Evolutionary conservation across 208 protist species (phyloP).

Genomic region (Trypanosoma brucei): DNA sequence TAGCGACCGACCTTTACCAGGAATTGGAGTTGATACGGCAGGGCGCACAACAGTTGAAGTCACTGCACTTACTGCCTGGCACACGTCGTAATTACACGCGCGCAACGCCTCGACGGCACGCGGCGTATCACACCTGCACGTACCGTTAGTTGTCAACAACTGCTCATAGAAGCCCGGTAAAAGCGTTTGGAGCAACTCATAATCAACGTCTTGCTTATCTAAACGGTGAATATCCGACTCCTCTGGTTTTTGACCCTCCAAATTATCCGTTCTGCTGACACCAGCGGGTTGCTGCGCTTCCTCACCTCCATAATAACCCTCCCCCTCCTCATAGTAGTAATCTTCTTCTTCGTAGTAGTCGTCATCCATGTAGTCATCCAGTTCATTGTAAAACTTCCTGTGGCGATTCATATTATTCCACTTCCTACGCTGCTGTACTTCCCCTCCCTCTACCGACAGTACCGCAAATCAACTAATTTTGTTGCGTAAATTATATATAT

Average conservation of each 20-base stretch:
- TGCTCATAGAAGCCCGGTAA: constrained; percentile 32
- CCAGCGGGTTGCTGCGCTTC: neutral
- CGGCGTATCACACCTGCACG: constrained; percentile 19
- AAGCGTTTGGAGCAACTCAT: constrained; percentile 37
- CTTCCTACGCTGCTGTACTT: neutral
- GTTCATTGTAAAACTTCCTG: constrained; percentile 67
- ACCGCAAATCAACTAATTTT: neutral
- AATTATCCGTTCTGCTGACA: neutral
- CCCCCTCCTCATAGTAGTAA: constrained; percentile 37
- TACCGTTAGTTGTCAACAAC: constrained; percentile 37
- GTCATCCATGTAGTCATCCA: constrained; percentile 48
- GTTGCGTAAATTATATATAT: too few relatives aligned
- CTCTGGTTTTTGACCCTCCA: neutral
- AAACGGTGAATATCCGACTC: constrained; percentile 30
- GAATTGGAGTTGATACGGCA: neutral
- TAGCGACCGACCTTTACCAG: neutral
- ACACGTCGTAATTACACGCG: constrained; percentile 53
- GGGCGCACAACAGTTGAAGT: too few relatives aligned
- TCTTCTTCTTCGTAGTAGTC: constrained; percentile 45
- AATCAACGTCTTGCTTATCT: constrained; percentile 42
- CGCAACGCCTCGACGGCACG: constrained; percentile 52
- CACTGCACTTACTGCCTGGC: constrained; percentile 10
- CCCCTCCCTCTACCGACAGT: neutral
- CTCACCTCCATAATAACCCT: constrained; percentile 31
- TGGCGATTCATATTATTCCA: constrained; percentile 68